A percentile compares a stretch with the other conserved stretches of the same genome.
Conservation (phyloP, 2,329 filamentous ascomycete genomes). For the Zasmidium angulare region DNA sequence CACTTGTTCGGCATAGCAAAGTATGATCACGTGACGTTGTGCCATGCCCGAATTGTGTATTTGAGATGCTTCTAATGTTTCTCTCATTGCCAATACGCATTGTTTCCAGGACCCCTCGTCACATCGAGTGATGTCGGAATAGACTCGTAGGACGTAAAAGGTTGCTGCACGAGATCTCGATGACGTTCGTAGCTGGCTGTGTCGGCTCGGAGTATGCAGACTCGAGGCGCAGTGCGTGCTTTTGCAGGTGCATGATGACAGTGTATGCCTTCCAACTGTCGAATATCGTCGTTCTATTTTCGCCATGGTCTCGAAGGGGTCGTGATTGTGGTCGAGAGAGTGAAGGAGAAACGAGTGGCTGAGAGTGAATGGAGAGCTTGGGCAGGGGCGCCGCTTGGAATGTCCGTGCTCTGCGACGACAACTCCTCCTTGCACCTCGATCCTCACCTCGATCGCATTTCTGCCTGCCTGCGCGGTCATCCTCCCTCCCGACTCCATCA, state of each 20-base stretch:
- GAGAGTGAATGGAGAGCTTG: background rate
- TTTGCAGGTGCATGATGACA: background rate
- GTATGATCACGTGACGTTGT: background rate
- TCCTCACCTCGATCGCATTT: background rate
- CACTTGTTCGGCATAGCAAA: background rate
- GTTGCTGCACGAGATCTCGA: background rate
- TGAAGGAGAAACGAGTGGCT: background rate
- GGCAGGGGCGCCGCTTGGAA: background rate
- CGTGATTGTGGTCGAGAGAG: background rate
- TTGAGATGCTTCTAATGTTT: too few relatives aligned
- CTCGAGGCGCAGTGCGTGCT: background rate
- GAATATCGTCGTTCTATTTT: background rate
- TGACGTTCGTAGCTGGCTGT: background rate
- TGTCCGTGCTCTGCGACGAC: background rate
- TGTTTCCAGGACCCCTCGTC: background rate
- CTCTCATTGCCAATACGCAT: background rate
- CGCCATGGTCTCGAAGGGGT: background rate
- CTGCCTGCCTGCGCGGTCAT: background rate
- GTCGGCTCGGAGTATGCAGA: background rate
- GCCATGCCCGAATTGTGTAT: too few relatives aligned
- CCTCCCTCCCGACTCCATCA: background rate
- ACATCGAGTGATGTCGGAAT: too few relatives aligned
- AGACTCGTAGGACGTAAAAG: too few relatives aligned
- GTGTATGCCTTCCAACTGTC: background rate
- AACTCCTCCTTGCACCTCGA: background rate